Base-by-base conservation (phyloP, 306 rosid genomes). In the Aeschynomene evenia region DNA sequence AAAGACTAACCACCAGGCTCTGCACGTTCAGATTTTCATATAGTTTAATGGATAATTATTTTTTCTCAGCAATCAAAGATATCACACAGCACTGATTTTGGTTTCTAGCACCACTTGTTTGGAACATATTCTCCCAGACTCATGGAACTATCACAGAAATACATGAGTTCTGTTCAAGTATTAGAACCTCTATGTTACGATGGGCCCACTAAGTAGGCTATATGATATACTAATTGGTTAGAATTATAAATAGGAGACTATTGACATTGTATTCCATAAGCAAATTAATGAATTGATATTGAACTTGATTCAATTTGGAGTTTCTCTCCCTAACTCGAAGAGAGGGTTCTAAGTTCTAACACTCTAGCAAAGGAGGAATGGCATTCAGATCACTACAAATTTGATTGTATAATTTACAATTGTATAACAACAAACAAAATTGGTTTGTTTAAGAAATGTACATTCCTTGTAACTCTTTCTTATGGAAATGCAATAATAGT, bases 391-490 rank as follows among this genome's bases (percentile, higher is more conserved):
- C 39, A 16, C 46, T 34, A 50, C 12, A 49, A 48, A 68, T 28
- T 70, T 19, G 26, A 40, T 69, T 18, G 16, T 16, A 58, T 37
- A 50, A 37, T 68, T 9, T 51, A 39, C 50, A 62, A 16, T 23
- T 33, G 31, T 12, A 12, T 63, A 18, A 48, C 20, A 19, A 33
- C 4, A 24, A 56, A 36, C 29, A 65, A 57, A 72, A 59, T 53
- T 16, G 39, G 12, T 18, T 49, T 24, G 16, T 63, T 20, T 20
- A 26, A 26, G 20, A 64, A 67, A 45, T 46, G 50, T 31, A 37
- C 59, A 12, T 49, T 45, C 52, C 56, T 63, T 54, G 68, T 54
- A 51, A 31, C 34, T 59, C 68, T 77, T 43, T 23, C 40, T 69
- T 53, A 29, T 33, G 39, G 28, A 12, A 26, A 60, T 21, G 22